Base-by-base conservation (phyloP, 2,329 filamentous ascomycete genomes). In the Fusarium tuaranense region DNA sequence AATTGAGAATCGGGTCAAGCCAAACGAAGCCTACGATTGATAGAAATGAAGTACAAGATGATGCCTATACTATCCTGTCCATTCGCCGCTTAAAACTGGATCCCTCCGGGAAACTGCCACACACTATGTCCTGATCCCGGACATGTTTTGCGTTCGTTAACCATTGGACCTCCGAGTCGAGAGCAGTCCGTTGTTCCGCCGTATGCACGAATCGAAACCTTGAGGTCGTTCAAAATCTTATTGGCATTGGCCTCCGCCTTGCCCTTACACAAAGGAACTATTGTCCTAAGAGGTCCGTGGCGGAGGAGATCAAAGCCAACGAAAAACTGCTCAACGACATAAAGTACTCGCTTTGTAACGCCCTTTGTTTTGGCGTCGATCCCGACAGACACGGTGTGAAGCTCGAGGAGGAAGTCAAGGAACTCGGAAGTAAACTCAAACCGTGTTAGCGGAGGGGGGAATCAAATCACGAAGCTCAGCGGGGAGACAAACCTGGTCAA, bases 1-100 rank as follows among this genome's bases (percentile, higher is more conserved):
- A 8, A 4, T 22, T 39, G 60, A 70, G 41, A 65, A 62, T 22
- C 27, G 55, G 2, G 55, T 67, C 2, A 72, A 65, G 7, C 63
- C 70, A 13, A 69, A 72, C 16, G 55, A 61, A 22, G 27, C 53
- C 12, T 72, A 70, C n/a, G 39, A 65, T 13, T 70, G 32, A 44
- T n/a, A n/a, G n/a, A n/a, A n/a, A n/a, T n/a, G n/a, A n/a, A n/a
- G n/a, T n/a, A n/a, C n/a, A n/a, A n/a, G n/a, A n/a, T n/a, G n/a
- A n/a, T n/a, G n/a, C n/a, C n/a, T n/a, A n/a, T n/a, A 20, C 10
- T 3, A 6, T 20, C 6, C 39, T 41, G 18, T n/a, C 5, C 10
- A 41, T n/a, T 41, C 18, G 12, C n/a, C 10, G 0, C 10, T 4
- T n/a, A 41, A 12, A 41, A 44, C 20, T 44, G 39, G 10, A 44